Evolutionary conservation across 441 rosid species (phyloP).

Genomic region (Gossypium aridum): DNA sequence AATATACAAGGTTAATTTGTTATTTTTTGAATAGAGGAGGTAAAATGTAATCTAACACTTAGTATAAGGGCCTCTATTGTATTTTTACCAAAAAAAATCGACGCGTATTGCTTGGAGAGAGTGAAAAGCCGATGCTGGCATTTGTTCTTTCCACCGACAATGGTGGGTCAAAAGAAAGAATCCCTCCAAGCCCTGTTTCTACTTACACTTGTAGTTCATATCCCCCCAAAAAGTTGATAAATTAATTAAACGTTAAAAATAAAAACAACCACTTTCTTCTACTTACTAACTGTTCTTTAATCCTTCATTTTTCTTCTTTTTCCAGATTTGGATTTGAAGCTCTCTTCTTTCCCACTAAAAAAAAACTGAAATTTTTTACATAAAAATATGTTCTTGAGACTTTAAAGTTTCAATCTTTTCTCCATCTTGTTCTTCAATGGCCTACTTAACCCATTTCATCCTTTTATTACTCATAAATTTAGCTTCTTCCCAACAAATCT

Average conservation of each 20-base stretch:
- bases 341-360: neutral
- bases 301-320: neutral
- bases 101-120: neutral
- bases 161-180: constrained; percentile 4
- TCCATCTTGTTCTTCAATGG: constrained; percentile 1
- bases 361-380: neutral
- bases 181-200: neutral
- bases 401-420: neutral
- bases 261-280: neutral
- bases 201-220: no score
- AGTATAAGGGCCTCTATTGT: no score
- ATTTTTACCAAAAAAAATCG: neutral
- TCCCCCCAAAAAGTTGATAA: neutral
- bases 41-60: no score
- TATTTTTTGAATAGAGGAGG: no score
- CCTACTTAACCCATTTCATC: constrained; percentile 6
- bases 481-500: constrained; percentile 22
- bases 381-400: neutral
- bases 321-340: neutral
- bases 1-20: no score
- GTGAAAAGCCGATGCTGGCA: neutral
- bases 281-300: neutral
- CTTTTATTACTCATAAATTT: constrained; percentile 17
- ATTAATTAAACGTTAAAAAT: neutral
- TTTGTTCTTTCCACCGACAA: constrained; percentile 13